Evolutionary conservation across 2,329 filamentous ascomycete species (phyloP).

Genomic region (Aspergillus amoenus): DNA sequence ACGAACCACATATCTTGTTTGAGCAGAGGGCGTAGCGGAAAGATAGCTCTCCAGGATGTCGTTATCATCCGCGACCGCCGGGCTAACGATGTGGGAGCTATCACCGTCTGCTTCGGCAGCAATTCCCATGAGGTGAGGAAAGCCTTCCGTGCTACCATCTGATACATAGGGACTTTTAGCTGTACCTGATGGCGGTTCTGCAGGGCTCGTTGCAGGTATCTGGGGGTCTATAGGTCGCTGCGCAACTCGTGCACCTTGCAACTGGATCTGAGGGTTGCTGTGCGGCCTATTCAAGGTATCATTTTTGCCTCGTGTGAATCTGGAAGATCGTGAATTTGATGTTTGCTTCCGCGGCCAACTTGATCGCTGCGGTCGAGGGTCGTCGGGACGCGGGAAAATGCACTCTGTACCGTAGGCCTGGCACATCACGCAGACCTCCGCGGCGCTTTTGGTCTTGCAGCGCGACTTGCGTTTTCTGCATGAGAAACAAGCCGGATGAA

Average conservation of each 20-base stretch:
- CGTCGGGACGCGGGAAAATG: conserved; percentile 38
- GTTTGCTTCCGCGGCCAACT: neutral
- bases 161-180: neutral
- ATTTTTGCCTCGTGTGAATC: neutral
- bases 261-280: neutral
- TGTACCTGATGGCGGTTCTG: neutral
- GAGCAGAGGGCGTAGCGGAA: conserved; percentile 27
- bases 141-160: neutral
- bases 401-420: conserved; percentile 52
- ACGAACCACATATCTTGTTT: conserved; percentile 21
- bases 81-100: conserved; percentile 54
- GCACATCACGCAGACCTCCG: conserved; percentile 51
- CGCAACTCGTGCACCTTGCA: neutral
- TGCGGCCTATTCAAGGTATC: neutral
- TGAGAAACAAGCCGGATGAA: conserved; percentile 53
- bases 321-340: neutral
- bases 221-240: neutral
- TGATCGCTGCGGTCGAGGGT: neutral
- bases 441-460: conserved; percentile 49
- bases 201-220: neutral
- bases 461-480: conserved; percentile 56
- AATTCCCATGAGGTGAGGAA: conserved; percentile 15
- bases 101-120: conserved; percentile 28
- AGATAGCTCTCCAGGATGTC: conserved; percentile 56
- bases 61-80: conserved; percentile 53